phyloP scores from a whole-genome alignment of 768 basidiomycete species.

The Paxillus ammoniavirescens region DNA sequence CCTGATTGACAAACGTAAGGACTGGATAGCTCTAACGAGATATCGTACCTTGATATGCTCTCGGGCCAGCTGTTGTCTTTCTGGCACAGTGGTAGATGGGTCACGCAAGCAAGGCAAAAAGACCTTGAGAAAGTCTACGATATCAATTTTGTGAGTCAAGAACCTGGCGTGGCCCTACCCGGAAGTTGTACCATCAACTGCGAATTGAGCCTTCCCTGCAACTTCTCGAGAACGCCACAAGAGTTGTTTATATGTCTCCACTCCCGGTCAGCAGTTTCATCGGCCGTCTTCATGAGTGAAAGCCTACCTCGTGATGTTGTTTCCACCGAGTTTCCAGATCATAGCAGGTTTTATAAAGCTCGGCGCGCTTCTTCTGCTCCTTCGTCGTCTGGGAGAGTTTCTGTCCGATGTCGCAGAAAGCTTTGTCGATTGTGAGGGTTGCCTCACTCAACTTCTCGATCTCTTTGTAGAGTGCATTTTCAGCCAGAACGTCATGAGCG shows the following conservation, averaged over 20 bases:
- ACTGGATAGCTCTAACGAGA: not conserved
- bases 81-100: not conserved
- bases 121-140: constrained; percentile 15
- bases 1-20: constrained; percentile 5
- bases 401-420: constrained; percentile 14
- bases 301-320: constrained; percentile 10
- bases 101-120: constrained; percentile 16
- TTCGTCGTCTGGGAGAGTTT: constrained; percentile 4
- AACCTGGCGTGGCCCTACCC: rapidly evolving
- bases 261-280: not conserved
- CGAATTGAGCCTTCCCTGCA: constrained; percentile 16
- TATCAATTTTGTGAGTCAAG: not conserved
- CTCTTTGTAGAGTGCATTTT: constrained; percentile 13
- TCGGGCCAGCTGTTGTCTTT: constrained; percentile 15
- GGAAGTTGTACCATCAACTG: constrained; percentile 13
- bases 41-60: constrained; percentile 14
- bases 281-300: too few species aligned
- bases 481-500: constrained; percentile 7
- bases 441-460: constrained; percentile 15
- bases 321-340: constrained; percentile 14
- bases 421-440: constrained; percentile 14
- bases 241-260: constrained; percentile 13
- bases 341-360: constrained; percentile 10
- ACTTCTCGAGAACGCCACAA: constrained; percentile 22
- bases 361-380: constrained; percentile 8